Evolutionary conservation across 2,329 filamentous ascomycete species (phyloP).

Genomic region (Ophiostoma fasciatum): DNA sequence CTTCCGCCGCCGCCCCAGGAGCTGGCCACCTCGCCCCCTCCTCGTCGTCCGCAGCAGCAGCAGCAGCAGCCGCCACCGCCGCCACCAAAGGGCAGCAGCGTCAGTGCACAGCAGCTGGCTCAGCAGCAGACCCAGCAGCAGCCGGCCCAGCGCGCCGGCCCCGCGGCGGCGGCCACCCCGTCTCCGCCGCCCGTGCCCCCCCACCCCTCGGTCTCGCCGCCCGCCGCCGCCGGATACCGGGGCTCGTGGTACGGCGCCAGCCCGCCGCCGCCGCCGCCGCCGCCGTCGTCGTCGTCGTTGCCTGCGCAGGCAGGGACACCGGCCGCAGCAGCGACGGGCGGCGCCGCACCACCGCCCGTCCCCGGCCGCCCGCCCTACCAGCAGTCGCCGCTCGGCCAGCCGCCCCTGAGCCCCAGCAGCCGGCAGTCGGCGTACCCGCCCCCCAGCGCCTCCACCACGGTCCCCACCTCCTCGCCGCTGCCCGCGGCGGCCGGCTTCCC

Average conservation of each 20-base stretch:
- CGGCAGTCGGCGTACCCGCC: slow-evolving; percentile 1
- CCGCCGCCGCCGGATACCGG: too few species aligned
- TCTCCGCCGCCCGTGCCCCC: slow-evolving; percentile 9
- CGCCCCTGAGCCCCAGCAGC: slow-evolving; percentile 14
- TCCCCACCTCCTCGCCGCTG: too few species aligned
- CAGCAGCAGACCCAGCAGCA: too few species aligned
- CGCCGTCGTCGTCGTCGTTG: too few species aligned
- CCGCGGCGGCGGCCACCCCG: background rate
- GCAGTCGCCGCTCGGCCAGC: slow-evolving; percentile 11
- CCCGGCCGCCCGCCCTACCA: slow-evolving; percentile 12
- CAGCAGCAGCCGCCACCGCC: slow-evolving; percentile 27
- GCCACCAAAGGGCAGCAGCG: slow-evolving; percentile 39
- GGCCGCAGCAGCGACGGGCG: background rate
- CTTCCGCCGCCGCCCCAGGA: slow-evolving; percentile 60
- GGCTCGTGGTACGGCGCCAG: slow-evolving; percentile 7
- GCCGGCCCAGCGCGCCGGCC: slow-evolving; percentile 8
- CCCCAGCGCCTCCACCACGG: too few species aligned
- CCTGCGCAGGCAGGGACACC: too few species aligned
- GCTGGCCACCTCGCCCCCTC: slow-evolving; percentile 21
- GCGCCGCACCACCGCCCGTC: slow-evolving; percentile 4
- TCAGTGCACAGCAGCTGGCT: too few species aligned
- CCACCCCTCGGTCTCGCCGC: slow-evolving; percentile 7
- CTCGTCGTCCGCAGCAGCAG: slow-evolving; percentile 10
- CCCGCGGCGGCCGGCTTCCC: too few species aligned
- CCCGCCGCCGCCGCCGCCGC: slow-evolving; percentile 3